These are phyloP conservation scores for Diutina scorzettiae DNA, from an alignment of 1,139 yeast species.

Conservation along the genomic window DNA sequence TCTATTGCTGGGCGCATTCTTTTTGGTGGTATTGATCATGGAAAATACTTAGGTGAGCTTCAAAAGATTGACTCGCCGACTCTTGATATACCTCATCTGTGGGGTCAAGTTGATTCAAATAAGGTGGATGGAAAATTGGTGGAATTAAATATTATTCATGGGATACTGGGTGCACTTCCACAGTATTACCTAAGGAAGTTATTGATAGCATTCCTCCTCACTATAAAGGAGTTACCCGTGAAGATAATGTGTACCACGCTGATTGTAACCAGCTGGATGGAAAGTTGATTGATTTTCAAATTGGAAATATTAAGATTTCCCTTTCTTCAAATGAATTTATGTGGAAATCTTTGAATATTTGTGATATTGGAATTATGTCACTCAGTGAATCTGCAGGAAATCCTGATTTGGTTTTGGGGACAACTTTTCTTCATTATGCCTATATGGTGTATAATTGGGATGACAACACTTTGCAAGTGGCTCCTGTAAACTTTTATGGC, in stretches of 20 bases:
- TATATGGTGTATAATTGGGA: too few species aligned
- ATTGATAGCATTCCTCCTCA: neutral
- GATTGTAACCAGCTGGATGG: neutral
- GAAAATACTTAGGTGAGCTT: neutral
- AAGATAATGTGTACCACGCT: neutral
- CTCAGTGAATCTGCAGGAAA: neutral
- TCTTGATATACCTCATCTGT: neutral
- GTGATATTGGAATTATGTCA: too few species aligned
- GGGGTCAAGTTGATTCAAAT: neutral
- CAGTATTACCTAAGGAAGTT: too few species aligned
- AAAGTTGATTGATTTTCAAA: neutral
- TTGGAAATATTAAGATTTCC: neutral
- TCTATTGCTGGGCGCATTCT: neutral
- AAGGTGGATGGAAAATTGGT: neutral
- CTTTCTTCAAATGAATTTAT: too few species aligned
- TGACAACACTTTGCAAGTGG: too few species aligned
- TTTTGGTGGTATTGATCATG: neutral
- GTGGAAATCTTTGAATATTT: too few species aligned
- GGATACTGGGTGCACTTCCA: neutral
- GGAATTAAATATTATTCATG: neutral
- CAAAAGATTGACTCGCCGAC: neutral
- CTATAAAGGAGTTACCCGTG: neutral
- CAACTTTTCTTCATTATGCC: neutral
- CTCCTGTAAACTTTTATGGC: too few species aligned
- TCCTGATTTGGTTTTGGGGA: neutral